These are phyloP conservation scores for Epichloe scottii DNA, from an alignment of 2,329 filamentous ascomycete genomes.

Conservation along the genomic window DNA sequence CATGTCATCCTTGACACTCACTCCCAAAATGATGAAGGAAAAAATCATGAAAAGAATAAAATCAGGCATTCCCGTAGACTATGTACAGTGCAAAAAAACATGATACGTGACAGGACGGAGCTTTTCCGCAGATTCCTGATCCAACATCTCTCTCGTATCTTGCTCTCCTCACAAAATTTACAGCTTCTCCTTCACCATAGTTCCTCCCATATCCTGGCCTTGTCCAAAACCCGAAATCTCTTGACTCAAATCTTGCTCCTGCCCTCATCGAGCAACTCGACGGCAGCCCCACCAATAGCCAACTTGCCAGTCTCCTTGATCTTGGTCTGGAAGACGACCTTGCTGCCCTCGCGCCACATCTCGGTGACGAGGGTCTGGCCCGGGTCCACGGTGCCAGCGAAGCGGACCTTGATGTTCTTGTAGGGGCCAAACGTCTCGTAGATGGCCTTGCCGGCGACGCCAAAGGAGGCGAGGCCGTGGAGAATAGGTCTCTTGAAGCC, in stretches of 20 bases:
- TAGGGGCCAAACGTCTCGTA: slow-evolving; percentile 71
- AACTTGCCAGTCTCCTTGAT: slow-evolving; percentile 90
- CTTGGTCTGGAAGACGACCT: slow-evolving; percentile 72
- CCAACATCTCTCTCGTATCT: background rate
- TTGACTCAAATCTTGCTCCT: slow-evolving; percentile 17
- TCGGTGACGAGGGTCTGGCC: slow-evolving; percentile 85
- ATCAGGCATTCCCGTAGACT: background rate
- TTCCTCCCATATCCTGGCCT: too few species aligned
- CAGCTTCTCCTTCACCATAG: too few species aligned
- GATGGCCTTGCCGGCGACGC: slow-evolving; percentile 81
- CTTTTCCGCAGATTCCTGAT: background rate
- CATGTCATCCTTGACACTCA: too few species aligned
- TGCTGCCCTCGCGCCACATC: slow-evolving; percentile 82
- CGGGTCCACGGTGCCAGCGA: slow-evolving; percentile 73
- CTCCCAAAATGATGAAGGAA: too few species aligned
- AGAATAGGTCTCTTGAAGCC: slow-evolving; percentile 92
- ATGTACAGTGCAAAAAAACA: background rate
- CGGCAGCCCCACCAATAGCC: slow-evolving; percentile 70
- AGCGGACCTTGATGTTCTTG: slow-evolving; percentile 87
- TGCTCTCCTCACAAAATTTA: background rate
- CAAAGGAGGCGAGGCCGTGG: slow-evolving; percentile 93
- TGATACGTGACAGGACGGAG: slow-evolving; percentile 5
- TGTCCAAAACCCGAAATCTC: too few species aligned
- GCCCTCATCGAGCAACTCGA: slow-evolving; percentile 46
- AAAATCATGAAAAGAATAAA: background rate